Evolutionary conservation across 441 rosid genomes (phyloP), one percentile per base, ranked within the genome.

Genomic region (Syzygium syzygioides): DNA sequence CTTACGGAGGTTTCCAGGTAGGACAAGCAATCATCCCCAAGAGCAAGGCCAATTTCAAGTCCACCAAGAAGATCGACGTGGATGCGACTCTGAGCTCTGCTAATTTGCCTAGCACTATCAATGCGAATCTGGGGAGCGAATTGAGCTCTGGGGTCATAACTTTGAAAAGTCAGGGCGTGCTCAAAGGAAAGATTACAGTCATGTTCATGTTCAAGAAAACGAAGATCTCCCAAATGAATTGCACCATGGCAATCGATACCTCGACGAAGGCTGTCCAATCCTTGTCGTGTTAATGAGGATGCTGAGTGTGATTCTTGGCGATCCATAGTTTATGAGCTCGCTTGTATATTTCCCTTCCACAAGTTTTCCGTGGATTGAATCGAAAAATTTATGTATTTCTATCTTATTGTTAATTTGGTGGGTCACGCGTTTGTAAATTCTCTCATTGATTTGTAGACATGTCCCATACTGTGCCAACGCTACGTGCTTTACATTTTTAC

Each of bases 181-280:
- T 89, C 60, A 50, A 79, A 48, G 90, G 88, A 64, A 89, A 89
- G 56, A 60, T 86, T 86, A 88, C 87, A 19, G 3, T 89, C 55
- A 76, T 89, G 90, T 71, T 89, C 64, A 80, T 89, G 41, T 89
- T 89, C 66, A 89, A 89, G 88, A 89, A 89, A 64, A 89, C 53
- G 85, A 89, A 79, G 90, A 30, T 37, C 79, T 79, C 86, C 6
- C 30, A 59, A 20, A 89, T 89, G 90, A 54, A 89, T 83, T 89
- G 90, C 83, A 80, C 83, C 53, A 76, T 76, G 53, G 18, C 53
- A 12, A 76, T 76, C 52, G 6, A 76, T 41, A 76, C 53, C 55
- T 3, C 45, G 12, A 34, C 62, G 4, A 62, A 34, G 68, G 45
- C 48, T 1, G 37, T 88, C 62, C 87, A 23, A 41, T 85, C 84